Conservation (phyloP, 257 asterid genomes). For the Ehretia macrophylla region DNA sequence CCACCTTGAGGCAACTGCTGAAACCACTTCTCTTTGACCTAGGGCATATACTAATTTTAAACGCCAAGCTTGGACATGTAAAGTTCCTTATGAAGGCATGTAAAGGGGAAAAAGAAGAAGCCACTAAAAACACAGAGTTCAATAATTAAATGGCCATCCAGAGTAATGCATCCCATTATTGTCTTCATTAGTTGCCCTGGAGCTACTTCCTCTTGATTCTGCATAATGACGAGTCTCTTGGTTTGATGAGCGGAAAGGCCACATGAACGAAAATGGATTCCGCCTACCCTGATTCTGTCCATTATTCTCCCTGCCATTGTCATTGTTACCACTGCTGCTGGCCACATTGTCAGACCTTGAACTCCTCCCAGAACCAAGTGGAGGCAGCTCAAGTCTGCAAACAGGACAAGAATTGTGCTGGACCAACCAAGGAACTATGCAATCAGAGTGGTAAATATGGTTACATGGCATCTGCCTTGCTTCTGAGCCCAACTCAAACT, state of each 20-base stretch:
- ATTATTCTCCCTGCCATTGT: constrained; percentile 35
- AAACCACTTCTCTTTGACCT: no score
- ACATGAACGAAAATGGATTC: constrained; percentile 73
- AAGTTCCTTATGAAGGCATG: no score
- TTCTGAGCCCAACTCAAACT: constrained; percentile 38
- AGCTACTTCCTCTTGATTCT: constrained; percentile 36
- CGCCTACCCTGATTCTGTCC: constrained; percentile 65
- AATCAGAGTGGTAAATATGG: constrained; percentile 52
- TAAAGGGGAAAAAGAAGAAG: no score
- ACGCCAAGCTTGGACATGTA: no score
- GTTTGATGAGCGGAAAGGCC: constrained; percentile 60
- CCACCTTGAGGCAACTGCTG: neutral
- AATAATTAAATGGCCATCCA: constrained; percentile 43
- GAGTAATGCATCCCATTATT: constrained; percentile 23
- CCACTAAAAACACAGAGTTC: neutral
- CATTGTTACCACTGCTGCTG: constrained; percentile 23
- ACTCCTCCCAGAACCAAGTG: constrained; percentile 26
- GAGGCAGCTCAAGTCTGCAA: constrained; percentile 48
- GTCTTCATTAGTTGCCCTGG: constrained; percentile 34
- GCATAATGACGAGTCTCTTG: constrained; percentile 31
- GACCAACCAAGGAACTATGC: constrained; percentile 55
- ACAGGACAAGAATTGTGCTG: constrained; percentile 63
- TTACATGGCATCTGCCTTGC: constrained; percentile 54
- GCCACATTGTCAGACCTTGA: constrained; percentile 32
- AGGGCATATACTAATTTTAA: neutral